These are phyloP conservation scores for Xylaria digitata DNA, from an alignment of 2,329 filamentous ascomycete species.

Conservation along the genomic window DNA sequence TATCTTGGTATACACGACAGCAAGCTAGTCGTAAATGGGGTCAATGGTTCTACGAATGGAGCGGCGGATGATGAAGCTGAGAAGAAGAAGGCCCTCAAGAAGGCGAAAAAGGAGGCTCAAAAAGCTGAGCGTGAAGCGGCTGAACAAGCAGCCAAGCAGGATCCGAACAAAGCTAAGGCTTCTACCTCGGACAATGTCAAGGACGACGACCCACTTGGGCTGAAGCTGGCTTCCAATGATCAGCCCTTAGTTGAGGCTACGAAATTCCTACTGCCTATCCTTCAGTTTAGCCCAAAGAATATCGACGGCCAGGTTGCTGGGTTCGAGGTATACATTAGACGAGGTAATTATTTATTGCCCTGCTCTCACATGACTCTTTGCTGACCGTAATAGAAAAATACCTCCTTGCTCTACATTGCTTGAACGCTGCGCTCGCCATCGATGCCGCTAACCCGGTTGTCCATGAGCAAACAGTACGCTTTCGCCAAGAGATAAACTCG, in stretches of 20 bases:
- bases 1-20: constrained; percentile 85
- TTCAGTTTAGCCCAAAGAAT: constrained; percentile 84
- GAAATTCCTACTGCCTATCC: constrained; percentile 83
- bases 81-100: constrained; percentile 88
- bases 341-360: constrained; percentile 69
- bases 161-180: constrained; percentile 80
- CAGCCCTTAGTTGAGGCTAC: constrained; percentile 87
- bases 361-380: neutral
- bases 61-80: constrained; percentile 71
- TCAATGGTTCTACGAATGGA: constrained; percentile 63
- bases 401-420: constrained; percentile 85
- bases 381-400: constrained; percentile 74
- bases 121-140: constrained; percentile 81
- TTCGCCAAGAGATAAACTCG: constrained; percentile 71
- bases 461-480: constrained; percentile 78
- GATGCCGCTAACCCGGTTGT: constrained; percentile 76
- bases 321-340: constrained; percentile 88
- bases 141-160: constrained; percentile 81
- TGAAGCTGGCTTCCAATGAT: constrained; percentile 81
- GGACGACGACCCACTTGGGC: constrained; percentile 87
- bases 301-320: constrained; percentile 85
- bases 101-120: constrained; percentile 84
- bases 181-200: constrained; percentile 78
- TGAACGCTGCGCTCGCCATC: constrained; percentile 77
- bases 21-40: constrained; percentile 72